phyloP scores from a whole-genome alignment of 2,329 filamentous ascomycete genomes.

The Aspergillus fijiensis region DNA sequence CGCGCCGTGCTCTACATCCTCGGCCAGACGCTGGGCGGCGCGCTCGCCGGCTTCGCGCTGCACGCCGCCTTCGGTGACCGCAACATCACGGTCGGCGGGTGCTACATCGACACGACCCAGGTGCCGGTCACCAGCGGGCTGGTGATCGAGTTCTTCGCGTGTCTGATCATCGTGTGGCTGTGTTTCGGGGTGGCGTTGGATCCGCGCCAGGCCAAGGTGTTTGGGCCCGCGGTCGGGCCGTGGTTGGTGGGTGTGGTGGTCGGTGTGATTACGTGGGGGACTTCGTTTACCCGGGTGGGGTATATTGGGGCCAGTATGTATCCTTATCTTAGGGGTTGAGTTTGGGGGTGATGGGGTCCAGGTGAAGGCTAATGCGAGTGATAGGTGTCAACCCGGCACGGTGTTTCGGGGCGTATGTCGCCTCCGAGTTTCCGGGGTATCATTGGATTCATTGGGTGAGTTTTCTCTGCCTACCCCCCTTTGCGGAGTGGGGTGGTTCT shows the following conservation, averaged over 20 bases:
- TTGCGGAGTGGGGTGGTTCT: not conserved
- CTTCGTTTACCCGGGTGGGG: constrained; percentile 41
- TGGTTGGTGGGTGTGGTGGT: constrained; percentile 49
- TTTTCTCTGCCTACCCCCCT: not conserved
- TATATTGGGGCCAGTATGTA: constrained; percentile 43
- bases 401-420: constrained; percentile 48
- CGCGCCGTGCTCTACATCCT: constrained; percentile 50
- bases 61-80: constrained; percentile 31
- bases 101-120: constrained; percentile 37
- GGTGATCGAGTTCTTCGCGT: constrained; percentile 50
- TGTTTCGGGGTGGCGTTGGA: constrained; percentile 56
- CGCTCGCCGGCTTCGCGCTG: constrained; percentile 47
- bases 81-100: constrained; percentile 39
- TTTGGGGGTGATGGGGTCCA: not conserved
- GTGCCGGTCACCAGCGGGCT: constrained; percentile 45
- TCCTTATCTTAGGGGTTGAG: not conserved
- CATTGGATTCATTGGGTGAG: constrained; percentile 42
- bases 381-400: constrained; percentile 46
- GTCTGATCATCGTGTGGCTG: constrained; percentile 50
- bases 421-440: constrained; percentile 35
- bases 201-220: constrained; percentile 51
- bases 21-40: constrained; percentile 48
- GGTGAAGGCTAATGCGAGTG: not conserved
- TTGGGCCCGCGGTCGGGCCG: constrained; percentile 51
- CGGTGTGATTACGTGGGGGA: constrained; percentile 39